Evolutionary conservation across 805 yeast species (phyloP), one percentile per base, ranked within the genome.

Genomic region (Isabelozyma heimii): DNA sequence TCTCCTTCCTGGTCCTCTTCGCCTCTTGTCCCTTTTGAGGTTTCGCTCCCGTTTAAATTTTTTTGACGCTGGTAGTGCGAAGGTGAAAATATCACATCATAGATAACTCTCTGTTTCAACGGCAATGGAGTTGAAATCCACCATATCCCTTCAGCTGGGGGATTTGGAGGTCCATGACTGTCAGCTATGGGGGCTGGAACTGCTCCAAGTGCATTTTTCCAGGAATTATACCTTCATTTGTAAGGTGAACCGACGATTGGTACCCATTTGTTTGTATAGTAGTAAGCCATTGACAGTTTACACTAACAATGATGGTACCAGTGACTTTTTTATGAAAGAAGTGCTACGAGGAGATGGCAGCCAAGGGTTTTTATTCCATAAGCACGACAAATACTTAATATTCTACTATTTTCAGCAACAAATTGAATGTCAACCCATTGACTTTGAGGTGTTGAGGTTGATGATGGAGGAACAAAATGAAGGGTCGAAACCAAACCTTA

Each of bases 211-310:
- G n/a, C 35, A 30, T 6, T 10, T 30, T 8, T 42, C 44, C 28
- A 12, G 24, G 6, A 12, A 10, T 30, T 12, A 26, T 12, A 13
- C 10, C 3, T 9, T 13, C n/a, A 50, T 48, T 28, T 45, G 46
- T 13, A 39, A 45, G 12, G 41, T 49, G n/a, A 30, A 30, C 8
- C 5, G 35, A 13, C 45, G 41, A 4, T 24, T 50, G 35, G 54
- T 67, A 8, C 74, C 75, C 2, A 16, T 64, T 3, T 61, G 58
- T 45, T 47, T 69, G 37, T 26, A 67, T 13, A 53, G 45, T 27
- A 47, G 54, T 10, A 47, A 48, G 10, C 62, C 66, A 4, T 42
- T 58, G 3, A 43, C 50, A 20, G 61, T 70, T 1, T 69, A 52
- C 51, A 52, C 72, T 8, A 52, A 47, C 14, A 47, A 52, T 27